A percentile compares a stretch with the other conserved stretches of the same genome.
Evolutionary conservation across 2,329 filamentous ascomycete genomes (phyloP).

Genomic region (Aspergillus texensis): DNA sequence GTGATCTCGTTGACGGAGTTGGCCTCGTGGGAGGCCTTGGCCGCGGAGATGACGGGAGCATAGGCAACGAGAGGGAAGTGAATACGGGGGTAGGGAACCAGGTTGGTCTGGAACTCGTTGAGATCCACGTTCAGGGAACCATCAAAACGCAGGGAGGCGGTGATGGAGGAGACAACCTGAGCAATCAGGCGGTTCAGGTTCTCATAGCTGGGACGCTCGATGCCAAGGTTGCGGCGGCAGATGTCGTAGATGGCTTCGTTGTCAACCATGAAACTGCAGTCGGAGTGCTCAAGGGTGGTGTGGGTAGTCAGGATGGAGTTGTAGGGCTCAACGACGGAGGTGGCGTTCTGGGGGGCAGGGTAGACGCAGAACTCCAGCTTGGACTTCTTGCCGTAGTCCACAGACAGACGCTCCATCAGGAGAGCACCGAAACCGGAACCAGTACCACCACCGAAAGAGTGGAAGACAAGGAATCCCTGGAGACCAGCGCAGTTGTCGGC

Average conservation of each 20-base stretch:
- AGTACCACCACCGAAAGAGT: slow-evolving; percentile 98
- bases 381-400: slow-evolving; percentile 99
- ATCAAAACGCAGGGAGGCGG: slow-evolving; percentile 96
- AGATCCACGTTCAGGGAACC: slow-evolving; percentile 98
- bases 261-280: slow-evolving; percentile 99
- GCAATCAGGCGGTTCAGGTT: slow-evolving; percentile 99
- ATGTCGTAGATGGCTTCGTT: slow-evolving; percentile 99
- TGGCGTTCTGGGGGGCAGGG: slow-evolving; percentile 94
- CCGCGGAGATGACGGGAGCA: slow-evolving; percentile 87
- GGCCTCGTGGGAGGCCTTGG: slow-evolving; percentile 95
- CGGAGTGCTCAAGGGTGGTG: slow-evolving; percentile 98
- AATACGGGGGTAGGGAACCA: slow-evolving; percentile 98
- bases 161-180: slow-evolving; percentile 98
- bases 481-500: slow-evolving; percentile 98
- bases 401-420: slow-evolving; percentile 96
- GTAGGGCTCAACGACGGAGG: slow-evolving; percentile 98
- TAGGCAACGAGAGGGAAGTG: slow-evolving; percentile 99
- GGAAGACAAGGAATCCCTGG: slow-evolving; percentile 99
- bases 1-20: slow-evolving; percentile 98
- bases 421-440: slow-evolving; percentile 98
- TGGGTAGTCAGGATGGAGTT: slow-evolving; percentile 99
- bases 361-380: slow-evolving; percentile 99
- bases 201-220: slow-evolving; percentile 97
- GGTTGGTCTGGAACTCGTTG: slow-evolving; percentile 99
- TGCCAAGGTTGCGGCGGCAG: slow-evolving; percentile 94